Evolutionary conservation across 2,329 filamentous ascomycete genomes (phyloP), one percentile per base, ranked within the genome.

Genomic region (Colletotrichum theobromicola): DNA sequence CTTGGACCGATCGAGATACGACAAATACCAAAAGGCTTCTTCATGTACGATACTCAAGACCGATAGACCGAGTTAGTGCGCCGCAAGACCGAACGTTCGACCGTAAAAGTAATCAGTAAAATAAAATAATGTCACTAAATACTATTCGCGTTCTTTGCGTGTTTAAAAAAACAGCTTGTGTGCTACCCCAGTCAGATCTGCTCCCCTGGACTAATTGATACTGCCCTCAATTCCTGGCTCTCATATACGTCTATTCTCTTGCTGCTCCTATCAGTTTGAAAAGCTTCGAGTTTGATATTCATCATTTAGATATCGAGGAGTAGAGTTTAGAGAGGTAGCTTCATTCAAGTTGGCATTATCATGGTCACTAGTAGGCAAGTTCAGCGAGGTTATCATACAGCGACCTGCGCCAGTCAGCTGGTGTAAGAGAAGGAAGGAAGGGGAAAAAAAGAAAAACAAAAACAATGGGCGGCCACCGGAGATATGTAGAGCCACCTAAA

Each of bases 31-130:
- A 64, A 13, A 64, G 42, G n/a, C 42, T 46, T 46, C 58, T 16
- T 50, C 26, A 18, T 74, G 67, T 74, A 74, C 61, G 61, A 74
- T 74, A 71, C 21, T n/a, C 21, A 13, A 62, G 32, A 68, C 42
- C 26, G 18, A 74, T 72, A 62, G 67, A 74, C 30, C n/a, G 37
- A 60, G 42, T 15, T 26, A 63, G 71, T 70, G 37, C 50, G 60
- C 50, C 18, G 60, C 35, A 32, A 64, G 58, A 46, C 46, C 58
- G 46, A 46, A n/a, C 34, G 28, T 13, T 5, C 46, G 28, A 46
- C 15, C 34, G 28, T 16, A 9, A 73, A 34, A 57, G 24, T 57
- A 66, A 66, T 66, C 42, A 16, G 57, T n/a, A 12, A 2, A 61
- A 13, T 34, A 28, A 62, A 62, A 62, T 30, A 60, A 60, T 30